A percentile compares a stretch with the other conserved stretches of the same genome.
phyloP scores from a whole-genome alignment of 78 protist species.

The slime mould (Dictyostelium discoideum) region DNA sequence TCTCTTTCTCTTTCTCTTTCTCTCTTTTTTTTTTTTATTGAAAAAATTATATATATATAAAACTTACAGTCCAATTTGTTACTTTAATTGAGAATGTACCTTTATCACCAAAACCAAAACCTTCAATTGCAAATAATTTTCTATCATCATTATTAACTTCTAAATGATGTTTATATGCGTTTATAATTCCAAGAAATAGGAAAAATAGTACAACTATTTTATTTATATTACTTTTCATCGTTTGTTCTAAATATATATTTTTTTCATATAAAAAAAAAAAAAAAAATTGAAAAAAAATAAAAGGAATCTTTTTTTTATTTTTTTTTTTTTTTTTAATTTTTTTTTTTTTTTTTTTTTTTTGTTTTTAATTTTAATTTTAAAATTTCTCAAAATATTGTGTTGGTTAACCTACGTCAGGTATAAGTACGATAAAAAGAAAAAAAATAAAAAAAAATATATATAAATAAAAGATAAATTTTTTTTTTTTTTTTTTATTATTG shows the following conservation, averaged over 20 bases:
- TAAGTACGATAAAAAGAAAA: no score
- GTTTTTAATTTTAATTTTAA: no score
- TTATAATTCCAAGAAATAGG: neutral
- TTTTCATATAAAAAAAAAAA: neutral
- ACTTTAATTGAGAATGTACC: slow-evolving; percentile 31
- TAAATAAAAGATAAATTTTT: no score
- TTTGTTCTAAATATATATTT: neutral
- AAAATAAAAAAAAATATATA: no score
- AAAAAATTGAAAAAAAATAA: neutral
- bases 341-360: no score
- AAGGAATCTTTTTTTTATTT: neutral
- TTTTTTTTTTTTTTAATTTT: neutral
- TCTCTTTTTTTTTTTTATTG: no score
- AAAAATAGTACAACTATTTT: neutral
- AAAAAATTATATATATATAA: no score
- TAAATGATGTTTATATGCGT: slow-evolving; percentile 56
- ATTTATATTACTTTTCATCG: neutral
- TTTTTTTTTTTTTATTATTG: no score
- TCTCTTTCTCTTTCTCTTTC: no score
- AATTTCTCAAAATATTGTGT: neutral
- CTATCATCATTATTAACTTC: slow-evolving; percentile 40
- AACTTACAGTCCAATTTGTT: slow-evolving; percentile 52
- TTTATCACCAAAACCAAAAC: slow-evolving; percentile 50
- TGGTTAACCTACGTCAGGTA: neutral
- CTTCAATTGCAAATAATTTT: slow-evolving; percentile 26